Evolutionary conservation across 73 alveolate species (phyloP).

Genomic region (Breviolum minutum): DNA sequence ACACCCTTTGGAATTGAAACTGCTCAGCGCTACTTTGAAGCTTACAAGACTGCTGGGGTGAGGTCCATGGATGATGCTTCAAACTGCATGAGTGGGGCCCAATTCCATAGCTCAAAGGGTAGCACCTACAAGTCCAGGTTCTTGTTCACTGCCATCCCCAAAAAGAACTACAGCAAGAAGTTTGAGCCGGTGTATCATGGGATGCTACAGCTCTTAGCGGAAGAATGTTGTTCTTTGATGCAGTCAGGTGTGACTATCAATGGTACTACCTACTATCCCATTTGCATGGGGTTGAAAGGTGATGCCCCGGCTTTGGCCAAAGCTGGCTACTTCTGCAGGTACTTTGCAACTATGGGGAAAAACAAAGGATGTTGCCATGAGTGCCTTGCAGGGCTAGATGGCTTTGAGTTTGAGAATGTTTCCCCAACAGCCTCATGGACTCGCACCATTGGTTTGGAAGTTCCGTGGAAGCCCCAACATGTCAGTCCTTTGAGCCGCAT

Average conservation of each 20-base stretch:
- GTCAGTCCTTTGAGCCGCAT: neutral
- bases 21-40: neutral
- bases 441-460: neutral
- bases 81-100: neutral
- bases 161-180: neutral
- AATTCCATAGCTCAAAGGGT: neutral
- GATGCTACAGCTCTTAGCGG: neutral
- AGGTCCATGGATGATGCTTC: neutral
- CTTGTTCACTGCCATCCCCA: conserved; percentile 25
- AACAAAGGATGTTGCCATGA: neutral
- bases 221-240: neutral
- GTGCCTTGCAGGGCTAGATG: neutral
- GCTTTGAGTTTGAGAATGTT: neutral
- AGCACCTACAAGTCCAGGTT: conserved; percentile 10
- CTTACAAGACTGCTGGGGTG: neutral
- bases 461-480: neutral
- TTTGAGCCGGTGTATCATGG: neutral
- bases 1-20: neutral
- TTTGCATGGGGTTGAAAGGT: conserved; percentile 26
- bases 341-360: neutral
- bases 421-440: neutral
- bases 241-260: neutral
- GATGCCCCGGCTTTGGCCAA: conserved; percentile 2
- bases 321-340: neutral
- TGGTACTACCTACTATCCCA: neutral